Evolutionary conservation across 768 basidiomycete genomes (phyloP), one percentile per base, ranked within the genome.

Genomic region (Psilocybe tampanensis): DNA sequence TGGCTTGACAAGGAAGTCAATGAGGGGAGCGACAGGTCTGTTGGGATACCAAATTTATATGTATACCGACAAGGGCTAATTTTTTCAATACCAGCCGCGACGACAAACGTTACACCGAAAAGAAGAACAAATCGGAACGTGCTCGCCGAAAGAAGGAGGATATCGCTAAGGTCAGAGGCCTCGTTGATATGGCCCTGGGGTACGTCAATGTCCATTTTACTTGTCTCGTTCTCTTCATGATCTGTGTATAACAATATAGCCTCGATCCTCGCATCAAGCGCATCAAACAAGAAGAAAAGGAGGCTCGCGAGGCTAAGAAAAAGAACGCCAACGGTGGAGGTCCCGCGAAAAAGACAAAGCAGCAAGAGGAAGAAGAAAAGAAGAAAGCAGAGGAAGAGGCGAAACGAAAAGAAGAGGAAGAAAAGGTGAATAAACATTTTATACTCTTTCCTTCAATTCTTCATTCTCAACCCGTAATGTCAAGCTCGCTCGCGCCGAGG

Each of bases 71-170:
- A 21, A 23, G 21, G 18, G 24, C 58, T 8, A 41, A 18, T 11
- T 44, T 29, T 43, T 45, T 39, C 18, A 5, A 41, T 26, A 23
- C 39, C n/a, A 95, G 94, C 69, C 96, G 96, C 55, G 96, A 98
- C 72, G 96, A 99, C 73, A 98, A 98, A 76, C 90, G 96, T 26
- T 97, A 95, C 77, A 95, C 94, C 17, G 96, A 98, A 77, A 98
- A 98, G 82, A 99, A 99, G 83, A 99, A 99, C 86, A 98, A 97
- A 75, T 76, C 92, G 5, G 96, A 99, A 76, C 94, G 96, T 32
- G 92, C 94, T 12, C 84, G 94, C 56, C 81, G 93, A 70, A 99
- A 99, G 81, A 97, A 97, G 81, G 96, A 97, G 64, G 96, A 99
- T 74, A 98, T 85, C 44, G 89, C 94, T 12, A 90, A 95, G 65